Base-by-base conservation (phyloP, 2,329 filamentous ascomycete genomes). In the Fulvia fulva region DNA sequence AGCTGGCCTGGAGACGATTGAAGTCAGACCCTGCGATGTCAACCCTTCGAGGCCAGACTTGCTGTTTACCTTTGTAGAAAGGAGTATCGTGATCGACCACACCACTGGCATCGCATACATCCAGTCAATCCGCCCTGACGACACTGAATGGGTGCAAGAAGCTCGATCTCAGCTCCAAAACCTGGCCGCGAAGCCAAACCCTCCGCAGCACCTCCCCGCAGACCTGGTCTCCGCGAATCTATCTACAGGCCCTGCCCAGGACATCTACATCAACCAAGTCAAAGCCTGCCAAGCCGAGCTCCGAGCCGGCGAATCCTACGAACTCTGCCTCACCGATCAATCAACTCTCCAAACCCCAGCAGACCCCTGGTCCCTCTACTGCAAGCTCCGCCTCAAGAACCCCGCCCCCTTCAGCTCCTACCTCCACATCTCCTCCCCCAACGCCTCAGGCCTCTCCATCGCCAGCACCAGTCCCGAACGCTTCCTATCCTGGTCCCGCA, bases 391-490 rank as follows among this genome's bases (percentile, higher is more conserved):
- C 32, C 76, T 78, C 3, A 81, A 83, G 47, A 94, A 96, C 59
- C 89, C 91, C 0, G 90, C 91, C 0, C 89, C 91, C 0, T 96
- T 96, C 75, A 89, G 89, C 23, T 91, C 90, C 0, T 96, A 89
- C 71, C 77, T 96, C 57, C 85, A 84, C 11, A 81, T 97, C 16
- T 83, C 84, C 2, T 74, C 76, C 30, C 51, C 52, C 19, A 28
- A 61, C 11, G 49, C 49, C 2, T 55, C 63, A 21, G 74, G 73
- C 26, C 64, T 78, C 3, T 91, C 90, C 1, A 81, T 97, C 28
- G 79, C 96, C 46, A 89, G 88, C 73, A 89, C 87, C 67, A 96
- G 90, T 3, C 93, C 93, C 0, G 93, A 97, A 75, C 88, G 92
- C 2, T 97, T 96, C 70, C 82, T 97, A 16, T 84, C 83, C 56